These are phyloP conservation scores for Geum urbanum DNA, from an alignment of 306 rosid species.

Conservation along the genomic window DNA sequence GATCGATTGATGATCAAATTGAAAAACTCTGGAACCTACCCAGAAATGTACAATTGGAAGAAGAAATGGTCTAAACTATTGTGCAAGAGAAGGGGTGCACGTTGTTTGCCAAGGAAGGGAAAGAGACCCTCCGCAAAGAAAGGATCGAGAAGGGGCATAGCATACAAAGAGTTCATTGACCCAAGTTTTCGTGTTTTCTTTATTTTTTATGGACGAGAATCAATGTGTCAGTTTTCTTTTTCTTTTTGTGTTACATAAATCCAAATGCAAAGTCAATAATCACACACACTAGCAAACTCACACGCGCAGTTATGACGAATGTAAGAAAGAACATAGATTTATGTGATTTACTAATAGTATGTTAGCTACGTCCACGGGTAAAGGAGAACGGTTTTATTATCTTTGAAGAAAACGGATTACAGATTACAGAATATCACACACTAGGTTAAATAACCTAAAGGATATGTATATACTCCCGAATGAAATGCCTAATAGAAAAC, in stretches of 20 bases:
- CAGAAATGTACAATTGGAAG: conserved; percentile 4
- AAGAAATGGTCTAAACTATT: not conserved
- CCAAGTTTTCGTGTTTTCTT: not conserved
- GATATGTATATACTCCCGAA: too few relatives aligned
- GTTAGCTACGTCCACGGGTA: too few relatives aligned
- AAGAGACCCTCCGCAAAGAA: not conserved
- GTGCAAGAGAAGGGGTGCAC: not conserved
- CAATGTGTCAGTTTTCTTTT: not conserved
- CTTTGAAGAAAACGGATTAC: too few relatives aligned
- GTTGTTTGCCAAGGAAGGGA: conserved; percentile 6
- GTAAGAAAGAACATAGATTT: too few relatives aligned
- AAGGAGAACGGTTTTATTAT: too few relatives aligned
- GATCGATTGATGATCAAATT: not conserved
- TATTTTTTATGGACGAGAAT: conserved; percentile 3
- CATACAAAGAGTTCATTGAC: not conserved
- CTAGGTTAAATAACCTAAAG: too few relatives aligned
- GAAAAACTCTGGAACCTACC: not conserved
- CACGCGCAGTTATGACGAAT: too few relatives aligned
- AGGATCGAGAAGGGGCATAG: not conserved
- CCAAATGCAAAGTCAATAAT: not conserved
- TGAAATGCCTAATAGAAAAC: too few relatives aligned
- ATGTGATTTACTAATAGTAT: too few relatives aligned
- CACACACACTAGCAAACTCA: too few relatives aligned
- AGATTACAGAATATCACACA: too few relatives aligned
- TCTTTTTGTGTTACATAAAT: not conserved